Evolutionary conservation across 305 asterid genomes (phyloP), one percentile per base, ranked within the genome.

Genomic region (Plantago lanceolata): DNA sequence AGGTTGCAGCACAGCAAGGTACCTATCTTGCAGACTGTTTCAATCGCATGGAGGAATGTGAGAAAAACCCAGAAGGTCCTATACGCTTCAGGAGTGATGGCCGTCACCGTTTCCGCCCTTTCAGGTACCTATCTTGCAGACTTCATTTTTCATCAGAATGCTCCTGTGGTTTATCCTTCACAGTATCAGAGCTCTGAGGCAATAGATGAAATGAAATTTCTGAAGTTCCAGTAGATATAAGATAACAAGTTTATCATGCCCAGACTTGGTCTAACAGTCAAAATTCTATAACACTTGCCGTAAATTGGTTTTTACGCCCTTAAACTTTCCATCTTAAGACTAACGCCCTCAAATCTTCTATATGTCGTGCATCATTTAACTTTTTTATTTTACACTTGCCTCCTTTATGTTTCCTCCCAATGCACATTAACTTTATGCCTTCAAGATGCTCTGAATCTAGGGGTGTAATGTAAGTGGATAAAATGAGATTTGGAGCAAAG

Each of bases 1-100:
- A 92, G 97, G 96, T 93, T 73, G 99, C 97, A 35, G 91, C 97
- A 67, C 97, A 90, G 70, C 95, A 93, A 82, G 99, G 99, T 50
- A 85, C 84, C 28, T 93, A 90, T 77, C 95, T 93, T 71, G 95
- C 99, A 44, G 78, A 90, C 71, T 90, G 97, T 73, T 87, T 93
- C 71, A 93, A 93, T 70, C 92, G 96, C 66, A 93, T 93, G 97
- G 87, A 93, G 68, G 68, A 84, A 71, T 85, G 90, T 31, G 97
- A 93, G 80, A 70, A 70, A 64, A 79, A 83, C 70, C 97, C 99
- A 16, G 97, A 93, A 73, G 97, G 99, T 63, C 99, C 99, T 73
- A 76, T 93, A 50, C 85, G 99, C 8, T 80, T 93, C 68, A 84
- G 96, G 78, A 97, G 92, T 59, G 95, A 84, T 82, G 99, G 99